These are phyloP conservation scores for Elongisporangium prolatum DNA, from an alignment of 352 stramenopile species.

Conservation along the genomic window DNA sequence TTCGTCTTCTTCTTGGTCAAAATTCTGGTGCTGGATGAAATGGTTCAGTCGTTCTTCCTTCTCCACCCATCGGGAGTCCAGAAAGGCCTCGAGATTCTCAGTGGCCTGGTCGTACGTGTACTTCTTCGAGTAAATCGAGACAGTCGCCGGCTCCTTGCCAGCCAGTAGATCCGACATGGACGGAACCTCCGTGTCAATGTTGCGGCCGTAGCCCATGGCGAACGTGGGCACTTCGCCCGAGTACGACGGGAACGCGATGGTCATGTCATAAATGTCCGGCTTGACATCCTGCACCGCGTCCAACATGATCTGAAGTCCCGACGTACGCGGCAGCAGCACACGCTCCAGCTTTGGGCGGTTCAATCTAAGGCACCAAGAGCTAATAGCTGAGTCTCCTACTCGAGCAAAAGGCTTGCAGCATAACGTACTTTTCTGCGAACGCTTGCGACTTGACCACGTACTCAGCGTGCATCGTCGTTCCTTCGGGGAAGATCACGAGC, in stretches of 20 bases:
- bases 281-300: constrained; percentile 82
- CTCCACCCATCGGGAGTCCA: constrained; percentile 68
- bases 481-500: constrained; percentile 89
- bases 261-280: constrained; percentile 93
- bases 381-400: too few relatives aligned
- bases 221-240: constrained; percentile 83
- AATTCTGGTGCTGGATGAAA: constrained; percentile 73
- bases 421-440: constrained; percentile 86
- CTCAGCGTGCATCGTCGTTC: constrained; percentile 88
- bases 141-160: constrained; percentile 36
- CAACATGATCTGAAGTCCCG: constrained; percentile 91
- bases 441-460: constrained; percentile 86
- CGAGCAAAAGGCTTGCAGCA: too few relatives aligned
- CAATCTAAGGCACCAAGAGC: too few relatives aligned
- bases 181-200: constrained; percentile 76
- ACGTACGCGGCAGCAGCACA: constrained; percentile 89
- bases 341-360: constrained; percentile 87
- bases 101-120: constrained; percentile 57
- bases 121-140: constrained; percentile 59
- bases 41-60: constrained; percentile 73
- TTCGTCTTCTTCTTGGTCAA: constrained; percentile 24
- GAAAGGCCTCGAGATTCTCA: constrained; percentile 46
- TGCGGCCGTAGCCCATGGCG: constrained; percentile 86
- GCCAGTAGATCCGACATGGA: constrained; percentile 76
- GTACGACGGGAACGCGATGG: constrained; percentile 84